Evolutionary conservation across 2,329 filamentous ascomycete species (phyloP).

Genomic region (Alternaria novae-zelandiae): DNA sequence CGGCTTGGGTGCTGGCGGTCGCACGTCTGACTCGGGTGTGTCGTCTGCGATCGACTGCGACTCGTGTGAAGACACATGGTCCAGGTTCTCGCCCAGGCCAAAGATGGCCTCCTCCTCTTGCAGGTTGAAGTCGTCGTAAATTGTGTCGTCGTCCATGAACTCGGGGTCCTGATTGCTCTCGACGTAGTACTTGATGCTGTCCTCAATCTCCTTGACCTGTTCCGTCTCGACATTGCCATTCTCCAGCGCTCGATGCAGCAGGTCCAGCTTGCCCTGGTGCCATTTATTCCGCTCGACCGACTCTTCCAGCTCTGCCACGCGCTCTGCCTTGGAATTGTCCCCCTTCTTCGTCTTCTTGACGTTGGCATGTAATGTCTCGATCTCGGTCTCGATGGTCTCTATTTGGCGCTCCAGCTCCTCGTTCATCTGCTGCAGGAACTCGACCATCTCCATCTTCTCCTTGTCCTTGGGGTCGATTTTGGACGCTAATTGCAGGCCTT

Average conservation of each 20-base stretch:
- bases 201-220: conserved; percentile 86
- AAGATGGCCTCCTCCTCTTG: conserved; percentile 90
- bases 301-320: conserved; percentile 83
- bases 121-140: conserved; percentile 93
- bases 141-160: conserved; percentile 90
- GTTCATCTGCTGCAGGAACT: conserved; percentile 86
- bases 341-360: conserved; percentile 92
- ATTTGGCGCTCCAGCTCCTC: conserved; percentile 94
- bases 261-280: conserved; percentile 91
- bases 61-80: conserved; percentile 94
- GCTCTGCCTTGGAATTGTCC: conserved; percentile 81
- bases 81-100: conserved; percentile 79
- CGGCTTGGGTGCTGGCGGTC: conserved; percentile 59
- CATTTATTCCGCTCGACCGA: conserved; percentile 93
- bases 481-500: conserved; percentile 87
- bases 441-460: conserved; percentile 85
- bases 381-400: conserved; percentile 88
- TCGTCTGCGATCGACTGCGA: conserved; percentile 92
- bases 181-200: conserved; percentile 94
- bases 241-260: conserved; percentile 86
- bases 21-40: conserved; percentile 62
- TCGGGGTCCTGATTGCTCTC: conserved; percentile 87
- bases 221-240: conserved; percentile 90
- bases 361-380: conserved; percentile 82
- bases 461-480: conserved; percentile 98